These are phyloP conservation scores for Leccinum boreale DNA, from an alignment of 768 basidiomycete species.

Conservation along the genomic window DNA sequence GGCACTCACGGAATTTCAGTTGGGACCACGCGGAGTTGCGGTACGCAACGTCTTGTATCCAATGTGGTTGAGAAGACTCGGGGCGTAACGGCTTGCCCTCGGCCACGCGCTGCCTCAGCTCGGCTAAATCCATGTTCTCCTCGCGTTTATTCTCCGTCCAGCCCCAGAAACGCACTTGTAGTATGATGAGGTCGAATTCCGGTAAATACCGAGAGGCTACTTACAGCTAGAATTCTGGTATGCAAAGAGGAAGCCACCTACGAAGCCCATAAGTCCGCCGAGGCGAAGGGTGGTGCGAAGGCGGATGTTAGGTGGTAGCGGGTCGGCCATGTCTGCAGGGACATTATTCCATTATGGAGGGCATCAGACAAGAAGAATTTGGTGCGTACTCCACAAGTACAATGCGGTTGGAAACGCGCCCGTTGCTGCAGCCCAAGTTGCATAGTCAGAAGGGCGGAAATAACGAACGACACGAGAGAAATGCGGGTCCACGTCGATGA, in stretches of 20 bases:
- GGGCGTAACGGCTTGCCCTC: slow-evolving; percentile 88
- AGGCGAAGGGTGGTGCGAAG: slow-evolving; percentile 44
- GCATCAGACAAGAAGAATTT: slow-evolving; percentile 1
- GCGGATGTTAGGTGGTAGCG: slow-evolving; percentile 33
- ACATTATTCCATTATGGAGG: slow-evolving; percentile 11
- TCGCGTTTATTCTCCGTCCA: slow-evolving; percentile 90
- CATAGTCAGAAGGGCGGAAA: slow-evolving; percentile 86
- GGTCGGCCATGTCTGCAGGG: slow-evolving; percentile 44
- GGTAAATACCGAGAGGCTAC: slow-evolving; percentile 25
- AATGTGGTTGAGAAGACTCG: slow-evolving; percentile 72
- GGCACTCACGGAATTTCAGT: slow-evolving; percentile 79
- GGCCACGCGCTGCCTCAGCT: slow-evolving; percentile 69
- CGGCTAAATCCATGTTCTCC: slow-evolving; percentile 69
- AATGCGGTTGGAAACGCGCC: slow-evolving; percentile 79
- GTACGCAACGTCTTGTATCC: slow-evolving; percentile 84
- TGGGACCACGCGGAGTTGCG: slow-evolving; percentile 92
- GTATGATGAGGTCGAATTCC: slow-evolving; percentile 13
- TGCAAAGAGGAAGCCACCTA: slow-evolving; percentile 88
- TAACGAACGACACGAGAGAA: slow-evolving; percentile 83
- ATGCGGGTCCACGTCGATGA: slow-evolving; percentile 94
- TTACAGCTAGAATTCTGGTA: slow-evolving; percentile 88
- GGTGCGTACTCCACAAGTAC: slow-evolving; percentile 71
- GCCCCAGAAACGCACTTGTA: slow-evolving; percentile 87
- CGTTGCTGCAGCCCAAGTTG: slow-evolving; percentile 75
- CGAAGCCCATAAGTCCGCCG: slow-evolving; percentile 77